phyloP scores from a whole-genome alignment of 352 stramenopile genomes.

The Globisporangium lucens region DNA sequence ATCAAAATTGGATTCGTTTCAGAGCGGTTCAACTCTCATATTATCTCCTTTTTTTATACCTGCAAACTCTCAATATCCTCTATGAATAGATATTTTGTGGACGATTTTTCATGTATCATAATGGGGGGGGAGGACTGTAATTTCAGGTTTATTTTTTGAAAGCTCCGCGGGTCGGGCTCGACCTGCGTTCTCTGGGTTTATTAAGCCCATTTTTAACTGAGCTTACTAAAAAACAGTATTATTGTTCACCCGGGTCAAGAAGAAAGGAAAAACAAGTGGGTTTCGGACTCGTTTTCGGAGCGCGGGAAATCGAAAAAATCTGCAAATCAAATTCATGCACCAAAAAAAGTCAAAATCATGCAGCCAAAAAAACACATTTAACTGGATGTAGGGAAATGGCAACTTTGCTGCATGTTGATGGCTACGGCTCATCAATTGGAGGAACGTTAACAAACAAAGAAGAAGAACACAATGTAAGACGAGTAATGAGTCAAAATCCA shows the following conservation, averaged over 20 bases:
- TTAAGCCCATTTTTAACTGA: background rate
- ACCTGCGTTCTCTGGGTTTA: background rate
- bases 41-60: no score
- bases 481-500: slow-evolving; percentile 4
- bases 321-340: no score
- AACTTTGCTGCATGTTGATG: background rate
- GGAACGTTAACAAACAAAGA: background rate
- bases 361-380: background rate
- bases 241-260: background rate
- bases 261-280: background rate
- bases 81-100: no score
- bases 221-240: background rate
- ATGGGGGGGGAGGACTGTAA: no score
- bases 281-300: background rate
- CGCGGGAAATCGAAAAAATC: background rate
- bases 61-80: no score
- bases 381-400: background rate
- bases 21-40: no score
- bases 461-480: background rate
- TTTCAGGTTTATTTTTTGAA: background rate
- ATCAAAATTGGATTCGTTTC: no score
- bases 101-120: no score
- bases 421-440: background rate
- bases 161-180: background rate
- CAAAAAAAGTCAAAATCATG: no score